Percentiles rank a stretch among this genome's conserved stretches.
Conservation (phyloP, 306 rosid genomes). For the Pyrus bretschneideri region DNA sequence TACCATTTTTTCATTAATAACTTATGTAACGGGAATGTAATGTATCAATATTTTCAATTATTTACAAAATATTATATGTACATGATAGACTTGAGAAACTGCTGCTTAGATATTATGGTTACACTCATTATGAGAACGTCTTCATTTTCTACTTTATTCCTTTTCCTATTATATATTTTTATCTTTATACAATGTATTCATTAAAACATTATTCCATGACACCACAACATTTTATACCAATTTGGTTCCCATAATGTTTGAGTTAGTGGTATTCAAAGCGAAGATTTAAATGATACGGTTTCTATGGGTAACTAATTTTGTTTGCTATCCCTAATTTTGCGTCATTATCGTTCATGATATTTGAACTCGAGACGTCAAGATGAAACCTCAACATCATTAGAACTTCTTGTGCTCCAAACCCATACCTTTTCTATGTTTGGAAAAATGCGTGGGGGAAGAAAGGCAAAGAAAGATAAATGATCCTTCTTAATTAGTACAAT, state of each 20-base stretch:
- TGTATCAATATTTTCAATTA: too few relatives aligned
- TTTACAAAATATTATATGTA: too few relatives aligned
- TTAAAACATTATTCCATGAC: not conserved
- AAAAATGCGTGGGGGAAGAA: not conserved
- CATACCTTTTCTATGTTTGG: not conserved
- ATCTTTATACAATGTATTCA: not conserved
- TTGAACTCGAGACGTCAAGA: not conserved
- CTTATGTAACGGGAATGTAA: too few relatives aligned
- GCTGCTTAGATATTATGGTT: too few relatives aligned
- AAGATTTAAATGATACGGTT: not conserved
- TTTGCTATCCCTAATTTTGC: not conserved
- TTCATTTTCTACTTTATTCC: too few relatives aligned
- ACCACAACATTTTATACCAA: not conserved
- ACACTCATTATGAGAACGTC: too few relatives aligned
- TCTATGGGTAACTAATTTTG: too few relatives aligned
- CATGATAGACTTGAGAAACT: too few relatives aligned
- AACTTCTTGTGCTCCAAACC: not conserved
- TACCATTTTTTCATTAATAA: not conserved
- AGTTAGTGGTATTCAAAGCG: not conserved
- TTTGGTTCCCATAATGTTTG: not conserved
- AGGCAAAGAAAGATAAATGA: not conserved
- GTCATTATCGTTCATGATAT: fast-evolving
- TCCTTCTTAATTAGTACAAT: not conserved
- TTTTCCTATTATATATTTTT: too few relatives aligned
- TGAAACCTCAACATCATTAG: not conserved